Base-by-base conservation (phyloP, 371 early-diverging fungal genomes). In the Mucor lusitanicus region DNA sequence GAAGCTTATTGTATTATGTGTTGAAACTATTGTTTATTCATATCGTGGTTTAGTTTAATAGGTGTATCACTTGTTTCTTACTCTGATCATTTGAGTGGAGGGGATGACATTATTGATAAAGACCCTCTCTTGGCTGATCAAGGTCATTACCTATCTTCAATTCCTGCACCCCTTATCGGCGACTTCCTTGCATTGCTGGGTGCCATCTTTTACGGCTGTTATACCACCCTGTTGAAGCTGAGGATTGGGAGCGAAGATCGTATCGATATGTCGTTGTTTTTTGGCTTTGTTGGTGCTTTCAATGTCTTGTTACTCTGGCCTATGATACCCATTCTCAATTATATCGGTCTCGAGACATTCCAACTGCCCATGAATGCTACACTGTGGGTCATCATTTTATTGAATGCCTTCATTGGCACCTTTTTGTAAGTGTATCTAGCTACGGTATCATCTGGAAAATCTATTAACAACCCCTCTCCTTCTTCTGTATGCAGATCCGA, bases 201-300 rank as follows among this genome's bases (percentile, higher is more conserved):
- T 9, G 92, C 93, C 1, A 60, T 91, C 6, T 87, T 93, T 50
- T 94, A 94, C 67, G 92, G 91, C 3, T 85, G 86, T 64, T 92
- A 94, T 74, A 88, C 90, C 0, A 87, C 86, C 5, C 71, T 92
- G 19, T 75, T 94, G n/a, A 93, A 93, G 57, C 65, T 85, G 25
- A 82, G 74, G 55, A 86, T 92, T 59, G 85, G 85, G 40, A 84
- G 87, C 65, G 92, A 92, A 74, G 81, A 79, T 21, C 79, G 89
- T 23, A 74, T 94, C 42, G 82, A 90, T 66, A 86, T 89, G 82
- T 78, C 88, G 8, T 69, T 91, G 48, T 94, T 94, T 64, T 89
- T 94, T 74, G 94, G 94, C 13, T 87, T 86, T 50, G 92, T 94
- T 7, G 94, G 94, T 4, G 65, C 90, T n/a, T 88, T 89, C 62